Evolutionary conservation across 805 yeast genomes (phyloP).

Genomic region (Debaryomyces prosopidis): DNA sequence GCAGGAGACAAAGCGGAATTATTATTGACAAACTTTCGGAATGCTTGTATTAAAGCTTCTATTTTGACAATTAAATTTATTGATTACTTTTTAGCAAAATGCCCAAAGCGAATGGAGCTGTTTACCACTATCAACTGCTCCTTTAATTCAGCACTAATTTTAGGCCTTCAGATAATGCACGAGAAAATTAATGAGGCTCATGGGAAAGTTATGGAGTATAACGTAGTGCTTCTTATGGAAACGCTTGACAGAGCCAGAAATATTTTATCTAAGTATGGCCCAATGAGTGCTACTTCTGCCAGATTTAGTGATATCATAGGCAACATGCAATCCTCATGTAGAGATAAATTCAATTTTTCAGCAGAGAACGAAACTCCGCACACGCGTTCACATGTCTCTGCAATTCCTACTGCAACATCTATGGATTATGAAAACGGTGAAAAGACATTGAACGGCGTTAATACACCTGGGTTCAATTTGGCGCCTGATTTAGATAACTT

Average conservation of each 20-base stretch:
- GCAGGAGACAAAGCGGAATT: slow-evolving; percentile 12
- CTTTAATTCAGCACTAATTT: slow-evolving; percentile 36
- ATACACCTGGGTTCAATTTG: too few species aligned
- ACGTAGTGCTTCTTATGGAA: slow-evolving; percentile 8
- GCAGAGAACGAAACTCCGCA: not conserved
- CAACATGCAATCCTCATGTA: slow-evolving; percentile 13
- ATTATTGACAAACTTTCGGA: slow-evolving; percentile 25
- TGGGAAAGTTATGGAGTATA: slow-evolving; percentile 13
- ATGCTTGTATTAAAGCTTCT: slow-evolving; percentile 37
- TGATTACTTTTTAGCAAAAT: slow-evolving; percentile 22
- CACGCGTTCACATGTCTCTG: too few species aligned
- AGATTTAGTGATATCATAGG: slow-evolving; percentile 11
- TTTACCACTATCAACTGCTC: slow-evolving; percentile 29
- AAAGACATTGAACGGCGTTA: too few species aligned
- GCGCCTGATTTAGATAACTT: slow-evolving; percentile 8
- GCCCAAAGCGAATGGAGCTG: slow-evolving; percentile 37
- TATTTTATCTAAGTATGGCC: slow-evolving; percentile 10
- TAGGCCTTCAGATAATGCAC: slow-evolving; percentile 31
- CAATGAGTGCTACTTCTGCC: slow-evolving; percentile 11
- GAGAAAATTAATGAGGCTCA: slow-evolving; percentile 8
- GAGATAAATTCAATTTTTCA: slow-evolving; percentile 8
- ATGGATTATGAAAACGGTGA: too few species aligned
- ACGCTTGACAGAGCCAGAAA: slow-evolving; percentile 9
- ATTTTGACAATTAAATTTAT: slow-evolving; percentile 33
- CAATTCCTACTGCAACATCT: too few species aligned